Percentiles rank a stretch among this genome's conserved stretches.
Evolutionary conservation across 1,284 basidiomycete species (phyloP).

Genomic region (Fomitiporia mediterranea): DNA sequence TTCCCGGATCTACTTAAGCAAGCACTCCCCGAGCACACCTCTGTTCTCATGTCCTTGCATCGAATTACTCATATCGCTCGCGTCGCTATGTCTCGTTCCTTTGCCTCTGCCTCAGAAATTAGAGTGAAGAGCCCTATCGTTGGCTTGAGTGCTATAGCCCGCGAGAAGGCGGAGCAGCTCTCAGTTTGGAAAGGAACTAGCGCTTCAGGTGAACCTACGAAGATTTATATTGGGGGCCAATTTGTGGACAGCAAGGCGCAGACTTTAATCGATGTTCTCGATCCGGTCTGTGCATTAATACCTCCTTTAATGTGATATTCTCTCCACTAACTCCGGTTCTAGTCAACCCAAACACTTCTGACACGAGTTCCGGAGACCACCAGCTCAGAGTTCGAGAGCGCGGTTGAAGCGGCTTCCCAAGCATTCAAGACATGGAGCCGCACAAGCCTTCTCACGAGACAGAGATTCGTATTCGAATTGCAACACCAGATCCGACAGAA

Average conservation of each 20-base stretch:
- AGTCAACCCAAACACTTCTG: slow-evolving; percentile 88
- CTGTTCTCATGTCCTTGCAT: slow-evolving; percentile 11
- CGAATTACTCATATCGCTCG: slow-evolving; percentile 32
- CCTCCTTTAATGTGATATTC: slow-evolving; percentile 9
- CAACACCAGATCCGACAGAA: slow-evolving; percentile 78
- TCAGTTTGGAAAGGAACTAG: slow-evolving; percentile 84
- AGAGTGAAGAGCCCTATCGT: slow-evolving; percentile 25
- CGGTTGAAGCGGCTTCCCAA: slow-evolving; percentile 81
- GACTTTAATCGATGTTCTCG: slow-evolving; percentile 81
- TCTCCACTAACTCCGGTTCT: slow-evolving; percentile 1
- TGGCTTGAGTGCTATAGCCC: slow-evolving; percentile 48
- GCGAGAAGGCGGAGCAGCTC: slow-evolving; percentile 58
- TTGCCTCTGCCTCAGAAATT: slow-evolving; percentile 37
- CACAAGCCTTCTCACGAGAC: slow-evolving; percentile 81
- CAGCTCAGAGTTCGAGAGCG: slow-evolving; percentile 74
- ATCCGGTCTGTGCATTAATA: slow-evolving; percentile 60
- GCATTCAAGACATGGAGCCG: slow-evolving; percentile 90
- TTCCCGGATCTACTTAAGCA: too few relatives aligned
- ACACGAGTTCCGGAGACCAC: slow-evolving; percentile 91
- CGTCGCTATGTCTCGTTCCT: slow-evolving; percentile 34
- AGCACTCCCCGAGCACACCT: background rate
- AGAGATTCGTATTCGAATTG: slow-evolving; percentile 85
- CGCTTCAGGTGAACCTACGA: slow-evolving; percentile 76
- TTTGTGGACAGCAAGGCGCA: slow-evolving; percentile 78
- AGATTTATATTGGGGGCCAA: slow-evolving; percentile 86